Evolutionary conservation across 108 stramenopile species (phyloP).

Genomic region (Nitzschia sp.): DNA sequence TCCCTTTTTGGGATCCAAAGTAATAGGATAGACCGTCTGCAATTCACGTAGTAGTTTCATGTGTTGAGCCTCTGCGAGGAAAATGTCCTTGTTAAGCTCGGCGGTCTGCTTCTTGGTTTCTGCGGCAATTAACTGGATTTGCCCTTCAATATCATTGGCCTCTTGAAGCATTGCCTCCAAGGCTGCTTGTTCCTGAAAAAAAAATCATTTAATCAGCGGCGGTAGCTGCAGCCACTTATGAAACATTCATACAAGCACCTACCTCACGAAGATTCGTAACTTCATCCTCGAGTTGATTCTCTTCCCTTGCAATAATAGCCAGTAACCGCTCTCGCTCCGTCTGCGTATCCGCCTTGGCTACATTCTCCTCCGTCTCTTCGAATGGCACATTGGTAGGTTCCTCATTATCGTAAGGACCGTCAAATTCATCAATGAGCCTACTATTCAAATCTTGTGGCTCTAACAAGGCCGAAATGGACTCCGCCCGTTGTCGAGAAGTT

Average conservation of each 20-base stretch:
- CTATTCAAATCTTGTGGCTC: constrained; percentile 22
- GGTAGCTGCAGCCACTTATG: not conserved
- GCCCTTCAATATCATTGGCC: constrained; percentile 15
- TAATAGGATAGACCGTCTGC: constrained; percentile 43
- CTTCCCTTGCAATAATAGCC: constrained; percentile 14
- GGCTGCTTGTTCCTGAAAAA: constrained; percentile 18
- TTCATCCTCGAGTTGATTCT: constrained; percentile 1
- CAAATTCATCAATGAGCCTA: constrained; percentile 2
- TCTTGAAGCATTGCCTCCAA: constrained; percentile 5
- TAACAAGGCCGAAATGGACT: constrained; percentile 26
- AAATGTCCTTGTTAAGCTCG: constrained; percentile 10
- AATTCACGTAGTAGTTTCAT: constrained; percentile 49
- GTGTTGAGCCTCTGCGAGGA: constrained; percentile 34
- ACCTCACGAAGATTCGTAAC: not conserved
- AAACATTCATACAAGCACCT: not conserved
- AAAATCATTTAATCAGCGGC: too few species aligned
- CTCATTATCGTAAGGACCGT: not conserved
- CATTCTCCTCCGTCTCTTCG: constrained; percentile 5
- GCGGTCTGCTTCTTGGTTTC: constrained; percentile 14
- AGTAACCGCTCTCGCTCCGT: not conserved
- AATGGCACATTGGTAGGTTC: not conserved
- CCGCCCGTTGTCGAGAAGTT: constrained; percentile 3
- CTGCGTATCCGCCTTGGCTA: not conserved
- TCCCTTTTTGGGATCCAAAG: constrained; percentile 18
- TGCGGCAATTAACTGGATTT: constrained; percentile 3